These are phyloP conservation scores for Yarrowia divulgata DNA, from an alignment of 805 yeast genomes.

Conservation along the genomic window DNA sequence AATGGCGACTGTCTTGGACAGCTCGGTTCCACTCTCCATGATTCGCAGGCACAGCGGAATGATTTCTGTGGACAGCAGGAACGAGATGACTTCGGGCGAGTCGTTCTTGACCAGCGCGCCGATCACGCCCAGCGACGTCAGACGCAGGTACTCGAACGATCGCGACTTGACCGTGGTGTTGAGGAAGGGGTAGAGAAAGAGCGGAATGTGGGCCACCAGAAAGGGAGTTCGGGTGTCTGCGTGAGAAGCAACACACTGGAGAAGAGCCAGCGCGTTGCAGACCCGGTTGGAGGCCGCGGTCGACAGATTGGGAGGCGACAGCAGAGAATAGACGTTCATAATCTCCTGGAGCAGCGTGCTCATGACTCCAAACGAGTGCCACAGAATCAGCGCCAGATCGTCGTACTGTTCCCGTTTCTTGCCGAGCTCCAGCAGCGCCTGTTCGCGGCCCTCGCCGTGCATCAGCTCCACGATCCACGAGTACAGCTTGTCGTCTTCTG, in stretches of 20 bases:
- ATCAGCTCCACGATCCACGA: slow-evolving; percentile 90
- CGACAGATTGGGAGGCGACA: slow-evolving; percentile 84
- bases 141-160: slow-evolving; percentile 89
- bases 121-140: slow-evolving; percentile 93
- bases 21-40: slow-evolving; percentile 93
- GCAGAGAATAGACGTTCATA: slow-evolving; percentile 84
- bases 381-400: slow-evolving; percentile 87
- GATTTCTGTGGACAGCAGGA: slow-evolving; percentile 91
- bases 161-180: slow-evolving; percentile 91
- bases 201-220: slow-evolving; percentile 87
- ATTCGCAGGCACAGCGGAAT: slow-evolving; percentile 93
- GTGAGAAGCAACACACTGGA: slow-evolving; percentile 97
- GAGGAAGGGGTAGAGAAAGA: slow-evolving; percentile 90
- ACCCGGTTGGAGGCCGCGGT: slow-evolving; percentile 91
- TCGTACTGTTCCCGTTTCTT: slow-evolving; percentile 94
- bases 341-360: slow-evolving; percentile 89
- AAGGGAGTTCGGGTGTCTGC: slow-evolving; percentile 86
- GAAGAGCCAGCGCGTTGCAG: slow-evolving; percentile 90
- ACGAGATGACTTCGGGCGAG: slow-evolving; percentile 91
- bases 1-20: slow-evolving; percentile 94
- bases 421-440: slow-evolving; percentile 89
- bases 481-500: slow-evolving; percentile 80
- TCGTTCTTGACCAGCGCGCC: slow-evolving; percentile 97
- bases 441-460: slow-evolving; percentile 89
- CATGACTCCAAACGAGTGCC: slow-evolving; percentile 98